Percentiles rank a stretch among this genome's conserved stretches.
Evolutionary conservation across 2,329 filamentous ascomycete genomes (phyloP).

Genomic region (Diatrype stigma): DNA sequence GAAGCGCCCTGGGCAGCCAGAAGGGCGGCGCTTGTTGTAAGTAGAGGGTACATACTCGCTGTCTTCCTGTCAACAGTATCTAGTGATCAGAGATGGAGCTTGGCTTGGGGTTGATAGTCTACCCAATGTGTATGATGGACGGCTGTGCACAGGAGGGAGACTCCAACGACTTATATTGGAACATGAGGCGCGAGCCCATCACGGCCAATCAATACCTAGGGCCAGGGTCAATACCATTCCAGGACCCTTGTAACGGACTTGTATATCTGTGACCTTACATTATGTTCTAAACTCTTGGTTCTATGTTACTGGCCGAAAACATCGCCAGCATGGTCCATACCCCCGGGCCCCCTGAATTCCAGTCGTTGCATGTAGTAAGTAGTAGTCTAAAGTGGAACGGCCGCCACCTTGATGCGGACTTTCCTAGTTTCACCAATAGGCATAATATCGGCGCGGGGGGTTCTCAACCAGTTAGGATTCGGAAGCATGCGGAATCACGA

Average conservation of each 20-base stretch:
- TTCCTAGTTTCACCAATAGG: neutral
- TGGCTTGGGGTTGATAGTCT: too few species aligned
- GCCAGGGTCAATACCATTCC: too few species aligned
- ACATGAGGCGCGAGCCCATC: too few species aligned
- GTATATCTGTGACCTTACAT: neutral
- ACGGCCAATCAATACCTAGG: too few species aligned
- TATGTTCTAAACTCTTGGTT: too few species aligned
- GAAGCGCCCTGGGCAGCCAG: slow-evolving; percentile 14
- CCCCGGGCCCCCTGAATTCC: too few species aligned
- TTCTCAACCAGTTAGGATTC: neutral
- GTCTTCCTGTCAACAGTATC: too few species aligned
- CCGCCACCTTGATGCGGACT: neutral
- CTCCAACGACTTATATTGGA: too few species aligned
- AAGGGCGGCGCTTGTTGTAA: slow-evolving; percentile 4
- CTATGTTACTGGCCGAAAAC: too few species aligned
- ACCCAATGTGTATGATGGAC: neutral
- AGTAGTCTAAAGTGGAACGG: neutral
- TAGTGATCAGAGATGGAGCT: too few species aligned
- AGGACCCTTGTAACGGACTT: neutral
- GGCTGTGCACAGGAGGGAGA: too few species aligned
- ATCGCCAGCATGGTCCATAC: too few species aligned
- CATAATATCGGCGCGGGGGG: neutral
- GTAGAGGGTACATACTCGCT: slow-evolving; percentile 2
- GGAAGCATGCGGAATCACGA: neutral
- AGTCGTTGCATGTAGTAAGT: neutral